Evolutionary conservation across 2,329 filamentous ascomycete genomes (phyloP), one percentile per base, ranked within the genome.

Genomic region (Boeremia lycopersici): DNA sequence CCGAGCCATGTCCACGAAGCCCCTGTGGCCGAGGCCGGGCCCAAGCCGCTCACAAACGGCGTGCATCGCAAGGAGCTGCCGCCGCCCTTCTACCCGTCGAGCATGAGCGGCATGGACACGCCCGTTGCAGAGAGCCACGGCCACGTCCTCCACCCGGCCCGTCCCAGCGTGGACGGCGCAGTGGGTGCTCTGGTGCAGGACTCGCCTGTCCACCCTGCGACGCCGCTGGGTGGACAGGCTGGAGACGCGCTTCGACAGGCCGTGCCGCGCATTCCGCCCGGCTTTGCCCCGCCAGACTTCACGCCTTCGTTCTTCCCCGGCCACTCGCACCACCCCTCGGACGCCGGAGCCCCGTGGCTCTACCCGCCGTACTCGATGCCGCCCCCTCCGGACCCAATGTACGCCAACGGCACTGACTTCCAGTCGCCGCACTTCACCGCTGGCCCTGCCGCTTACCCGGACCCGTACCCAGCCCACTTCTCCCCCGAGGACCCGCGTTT

Each of bases 131-230:
- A 70, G n/a, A 57, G 53, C 33, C 49, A 36, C 12, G 61, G 61
- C 26, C 25, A 34, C 7, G 35, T 56, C 28, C 47, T 61, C n/a
- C 68, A 74, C 48, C 64, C 60, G 9, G 55, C 63, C 25, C 63
- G 61, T 35, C 63, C 69, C 10, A 71, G 65, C 46, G 60, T 64
- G 1, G 72, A 72, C 33, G 66, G 69, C 36, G 72, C 78, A 36
- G 69, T 76, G 19, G 79, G 78, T 59, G 73, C 74, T 35, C 73
- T 72, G 23, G 65, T 69, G 15, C 65, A 69, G 26, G 73, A 75
- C 23, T 77, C 73, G 17, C 77, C 77, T 2, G 75, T 74, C 6
- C 74, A 73, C 5, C 72, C 61, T 23, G 36, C 25, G 7, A 49
- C 49, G 25, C 54, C 69, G 26, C 64, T 67, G 13, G 53, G 15